Percentiles rank a stretch among this genome's conserved stretches.
These are phyloP conservation scores for Fonsecaea pugnacius DNA, from an alignment of 2,329 filamentous ascomycete species.

Conservation along the genomic window DNA sequence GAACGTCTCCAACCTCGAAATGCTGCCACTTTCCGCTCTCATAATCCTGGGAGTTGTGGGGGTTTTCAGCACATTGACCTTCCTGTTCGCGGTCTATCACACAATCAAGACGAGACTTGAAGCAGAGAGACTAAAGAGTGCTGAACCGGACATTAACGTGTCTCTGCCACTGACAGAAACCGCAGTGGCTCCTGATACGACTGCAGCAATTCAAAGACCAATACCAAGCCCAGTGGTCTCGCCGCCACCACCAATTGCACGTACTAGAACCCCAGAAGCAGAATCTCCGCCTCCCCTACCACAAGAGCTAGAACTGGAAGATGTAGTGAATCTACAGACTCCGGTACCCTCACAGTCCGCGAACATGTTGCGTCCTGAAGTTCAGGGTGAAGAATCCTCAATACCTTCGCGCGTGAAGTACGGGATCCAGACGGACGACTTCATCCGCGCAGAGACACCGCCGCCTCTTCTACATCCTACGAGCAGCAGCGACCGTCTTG, in stretches of 20 bases:
- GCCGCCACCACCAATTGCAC: not conserved
- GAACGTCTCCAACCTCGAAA: not conserved
- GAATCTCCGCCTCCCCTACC: constrained; percentile 29
- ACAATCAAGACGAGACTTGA: constrained; percentile 14
- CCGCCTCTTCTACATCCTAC: constrained; percentile 4
- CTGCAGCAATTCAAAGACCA: not conserved
- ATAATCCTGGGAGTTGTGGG: constrained; percentile 26
- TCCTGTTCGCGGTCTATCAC: constrained; percentile 26
- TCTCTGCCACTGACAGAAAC: constrained; percentile 20
- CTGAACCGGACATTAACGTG: constrained; percentile 7
- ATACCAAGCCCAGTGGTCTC: not conserved
- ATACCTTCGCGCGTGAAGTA: constrained; percentile 14
- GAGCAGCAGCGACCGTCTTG: not conserved
- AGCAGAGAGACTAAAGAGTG: not conserved
- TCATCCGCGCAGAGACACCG: constrained; percentile 16
- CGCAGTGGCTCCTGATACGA: not conserved
- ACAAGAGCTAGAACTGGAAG: constrained; percentile 1
- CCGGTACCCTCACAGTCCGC: not conserved
- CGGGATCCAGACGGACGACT: not conserved
- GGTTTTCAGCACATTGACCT: constrained; percentile 18
- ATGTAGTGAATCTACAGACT: not conserved
- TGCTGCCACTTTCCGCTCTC: constrained; percentile 27
- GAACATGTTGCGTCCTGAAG: not conserved
- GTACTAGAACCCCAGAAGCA: constrained; percentile 25
- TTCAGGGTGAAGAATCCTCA: constrained; percentile 15